These are phyloP conservation scores for Solanum pimpinellifolium DNA, from an alignment of 257 asterid genomes.

Conservation along the genomic window DNA sequence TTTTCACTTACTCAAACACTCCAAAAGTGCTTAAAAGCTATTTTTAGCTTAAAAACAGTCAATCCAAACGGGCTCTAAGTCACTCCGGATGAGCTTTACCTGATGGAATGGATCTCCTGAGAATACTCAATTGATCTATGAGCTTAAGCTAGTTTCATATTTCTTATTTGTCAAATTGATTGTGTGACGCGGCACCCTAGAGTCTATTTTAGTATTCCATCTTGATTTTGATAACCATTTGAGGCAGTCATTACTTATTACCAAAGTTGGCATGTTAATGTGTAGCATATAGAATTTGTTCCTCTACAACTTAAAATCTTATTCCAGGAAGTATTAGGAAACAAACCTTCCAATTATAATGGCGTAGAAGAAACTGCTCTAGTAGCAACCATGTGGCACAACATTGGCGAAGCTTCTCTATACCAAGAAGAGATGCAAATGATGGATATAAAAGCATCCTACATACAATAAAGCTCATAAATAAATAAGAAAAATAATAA, in stretches of 20 bases:
- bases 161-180: neutral
- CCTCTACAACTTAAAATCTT: neutral
- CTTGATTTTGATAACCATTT: neutral
- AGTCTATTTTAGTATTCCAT: neutral
- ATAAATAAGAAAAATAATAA: neutral
- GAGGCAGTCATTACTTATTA: neutral
- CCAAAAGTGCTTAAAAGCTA: neutral
- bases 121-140: neutral
- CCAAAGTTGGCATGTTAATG: neutral
- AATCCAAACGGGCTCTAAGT: neutral
- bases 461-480: conserved; percentile 13
- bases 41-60: neutral
- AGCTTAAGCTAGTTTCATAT: neutral
- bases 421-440: conserved; percentile 87
- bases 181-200: neutral
- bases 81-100: neutral
- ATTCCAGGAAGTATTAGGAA: neutral
- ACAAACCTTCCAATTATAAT: conserved; percentile 78
- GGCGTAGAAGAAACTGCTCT: conserved; percentile 85
- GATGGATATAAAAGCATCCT: conserved; percentile 82
- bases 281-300: neutral
- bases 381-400: conserved; percentile 93
- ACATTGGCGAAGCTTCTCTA: conserved; percentile 92
- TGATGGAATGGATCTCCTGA: neutral
- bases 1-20: neutral